Conservation (phyloP, 306 rosid species). For the Prunus campanulata region DNA sequence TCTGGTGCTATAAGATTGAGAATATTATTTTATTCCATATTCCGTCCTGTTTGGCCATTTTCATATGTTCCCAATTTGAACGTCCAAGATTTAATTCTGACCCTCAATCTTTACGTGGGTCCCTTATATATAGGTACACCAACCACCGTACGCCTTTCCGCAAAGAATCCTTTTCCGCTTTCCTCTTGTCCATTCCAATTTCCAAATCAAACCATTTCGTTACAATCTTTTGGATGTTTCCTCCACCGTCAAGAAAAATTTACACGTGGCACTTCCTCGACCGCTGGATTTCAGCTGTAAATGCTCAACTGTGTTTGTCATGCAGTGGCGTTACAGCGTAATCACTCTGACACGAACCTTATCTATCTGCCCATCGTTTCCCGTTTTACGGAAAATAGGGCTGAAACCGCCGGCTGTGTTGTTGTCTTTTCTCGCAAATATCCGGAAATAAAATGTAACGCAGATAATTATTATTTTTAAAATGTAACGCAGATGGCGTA, state of each 20-base stretch:
- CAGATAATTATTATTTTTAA: too few relatives aligned
- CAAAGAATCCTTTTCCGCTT: not conserved
- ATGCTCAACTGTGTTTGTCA: not conserved
- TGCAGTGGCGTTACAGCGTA: not conserved
- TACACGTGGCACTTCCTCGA: not conserved
- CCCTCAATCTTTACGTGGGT: not conserved
- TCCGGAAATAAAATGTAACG: not conserved
- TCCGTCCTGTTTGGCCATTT: not conserved
- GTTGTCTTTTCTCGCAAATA: not conserved
- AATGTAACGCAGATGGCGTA: not conserved
- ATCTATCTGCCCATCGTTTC: conserved; percentile 4
- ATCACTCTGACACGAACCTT: not conserved
- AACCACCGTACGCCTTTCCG: not conserved
- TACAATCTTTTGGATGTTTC: not conserved
- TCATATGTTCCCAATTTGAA: not conserved
- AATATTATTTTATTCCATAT: not conserved
- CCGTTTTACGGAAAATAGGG: not conserved
- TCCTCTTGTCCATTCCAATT: not conserved
- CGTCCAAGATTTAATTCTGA: not conserved
- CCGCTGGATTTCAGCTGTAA: not conserved
- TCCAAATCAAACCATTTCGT: not conserved
- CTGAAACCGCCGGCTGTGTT: not conserved
- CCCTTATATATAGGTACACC: not conserved
- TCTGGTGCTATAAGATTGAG: not conserved
- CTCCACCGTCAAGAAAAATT: not conserved